Percentiles rank a stretch among this genome's conserved stretches.
Evolutionary conservation across 306 rosid genomes (phyloP).

Genomic region (Crotalaria pallida): DNA sequence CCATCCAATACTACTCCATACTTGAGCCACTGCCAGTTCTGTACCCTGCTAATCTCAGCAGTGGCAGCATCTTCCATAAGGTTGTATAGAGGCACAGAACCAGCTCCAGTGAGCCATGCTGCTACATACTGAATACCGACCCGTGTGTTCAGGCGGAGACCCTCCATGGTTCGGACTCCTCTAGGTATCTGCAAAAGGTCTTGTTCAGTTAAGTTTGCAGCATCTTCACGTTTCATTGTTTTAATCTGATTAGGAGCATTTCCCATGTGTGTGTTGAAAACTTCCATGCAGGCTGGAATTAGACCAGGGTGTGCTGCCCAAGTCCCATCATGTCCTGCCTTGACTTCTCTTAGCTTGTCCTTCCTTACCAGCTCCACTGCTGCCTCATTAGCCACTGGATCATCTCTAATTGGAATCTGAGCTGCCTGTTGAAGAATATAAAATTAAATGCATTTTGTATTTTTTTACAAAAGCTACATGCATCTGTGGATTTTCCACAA

Average conservation of each 20-base stretch:
- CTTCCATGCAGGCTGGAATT: constrained; percentile 62
- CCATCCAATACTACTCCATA: constrained; percentile 76
- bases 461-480: background rate
- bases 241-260: constrained; percentile 53
- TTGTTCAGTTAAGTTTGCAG: constrained; percentile 45
- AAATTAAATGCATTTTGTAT: background rate
- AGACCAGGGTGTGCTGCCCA: constrained; percentile 98
- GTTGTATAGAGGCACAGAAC: constrained; percentile 88
- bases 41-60: constrained; percentile 92
- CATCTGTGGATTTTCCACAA: background rate
- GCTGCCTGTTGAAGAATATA: constrained; percentile 56
- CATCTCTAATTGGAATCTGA: constrained; percentile 76
- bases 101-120: constrained; percentile 83
- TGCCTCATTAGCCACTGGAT: constrained; percentile 71
- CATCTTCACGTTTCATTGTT: constrained; percentile 48
- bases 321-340: constrained; percentile 91
- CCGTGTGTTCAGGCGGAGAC: constrained; percentile 77
- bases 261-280: constrained; percentile 59
- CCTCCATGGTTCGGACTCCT: constrained; percentile 70
- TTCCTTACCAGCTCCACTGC: constrained; percentile 73
- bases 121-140: constrained; percentile 89
- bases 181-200: constrained; percentile 70
- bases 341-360: constrained; percentile 83
- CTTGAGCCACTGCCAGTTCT: constrained; percentile 94
- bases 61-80: constrained; percentile 99